Evolutionary conservation across 805 yeast species (phyloP).

Genomic region (Ogataea glucozyma): DNA sequence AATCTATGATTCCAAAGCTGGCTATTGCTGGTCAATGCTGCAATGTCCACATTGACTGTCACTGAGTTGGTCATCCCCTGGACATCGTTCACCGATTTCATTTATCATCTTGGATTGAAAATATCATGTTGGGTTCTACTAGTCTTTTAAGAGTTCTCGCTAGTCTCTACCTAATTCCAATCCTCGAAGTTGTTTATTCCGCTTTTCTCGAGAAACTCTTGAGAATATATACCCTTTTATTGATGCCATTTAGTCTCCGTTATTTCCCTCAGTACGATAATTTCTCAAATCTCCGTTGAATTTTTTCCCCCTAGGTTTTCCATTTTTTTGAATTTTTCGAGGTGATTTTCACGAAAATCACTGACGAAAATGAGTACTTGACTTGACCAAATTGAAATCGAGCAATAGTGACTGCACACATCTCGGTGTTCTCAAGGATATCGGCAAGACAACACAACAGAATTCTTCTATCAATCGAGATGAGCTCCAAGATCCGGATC

Average conservation of each 20-base stretch:
- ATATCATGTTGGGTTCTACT: too few relatives aligned
- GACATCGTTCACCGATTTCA: too few relatives aligned
- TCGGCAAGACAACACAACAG: neutral
- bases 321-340: neutral
- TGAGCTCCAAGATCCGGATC: constrained; percentile 59
- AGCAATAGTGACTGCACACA: neutral
- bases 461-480: constrained; percentile 7
- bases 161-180: too few relatives aligned
- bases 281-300: neutral
- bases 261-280: constrained; percentile 1
- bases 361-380: neutral
- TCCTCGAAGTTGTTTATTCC: neutral
- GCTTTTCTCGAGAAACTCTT: too few relatives aligned
- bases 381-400: neutral
- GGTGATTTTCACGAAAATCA: constrained; percentile 1
- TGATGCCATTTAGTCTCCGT: neutral
- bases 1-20: too few relatives aligned
- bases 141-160: too few relatives aligned
- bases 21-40: too few relatives aligned
- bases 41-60: too few relatives aligned
- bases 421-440: neutral
- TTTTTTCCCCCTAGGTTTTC: neutral
- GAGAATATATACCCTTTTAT: neutral
- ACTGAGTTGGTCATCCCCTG: too few relatives aligned
- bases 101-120: too few relatives aligned